Conservation (phyloP, 805 yeast genomes). For the Hanseniaspora occidentalis region DNA sequence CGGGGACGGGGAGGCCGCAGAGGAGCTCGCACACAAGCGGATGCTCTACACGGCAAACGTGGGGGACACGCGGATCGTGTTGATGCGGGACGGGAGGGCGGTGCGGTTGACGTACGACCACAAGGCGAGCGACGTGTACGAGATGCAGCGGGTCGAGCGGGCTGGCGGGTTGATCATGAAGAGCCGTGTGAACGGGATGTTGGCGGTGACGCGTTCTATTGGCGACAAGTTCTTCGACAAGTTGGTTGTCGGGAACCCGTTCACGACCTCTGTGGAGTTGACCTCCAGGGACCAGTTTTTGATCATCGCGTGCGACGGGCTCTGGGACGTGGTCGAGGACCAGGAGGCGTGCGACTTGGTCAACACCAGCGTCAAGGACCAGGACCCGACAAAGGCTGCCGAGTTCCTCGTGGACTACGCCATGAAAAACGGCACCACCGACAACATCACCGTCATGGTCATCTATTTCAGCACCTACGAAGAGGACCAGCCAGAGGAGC, state of each 20-base stretch:
- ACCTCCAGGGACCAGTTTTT: slow-evolving; percentile 55
- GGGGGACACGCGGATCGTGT: slow-evolving; percentile 81
- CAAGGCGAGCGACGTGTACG: slow-evolving; percentile 74
- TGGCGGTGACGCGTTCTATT: slow-evolving; percentile 86
- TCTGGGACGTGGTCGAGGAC: slow-evolving; percentile 91
- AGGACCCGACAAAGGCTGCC: slow-evolving; percentile 45
- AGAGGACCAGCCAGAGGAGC: too few relatives aligned
- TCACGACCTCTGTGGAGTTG: slow-evolving; percentile 77
- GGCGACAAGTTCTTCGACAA: slow-evolving; percentile 93
- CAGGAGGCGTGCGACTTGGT: slow-evolving; percentile 70
- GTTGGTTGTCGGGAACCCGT: slow-evolving; percentile 80
- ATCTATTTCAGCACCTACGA: slow-evolving; percentile 27
- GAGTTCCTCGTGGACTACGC: slow-evolving; percentile 59
- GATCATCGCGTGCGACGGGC: slow-evolving; percentile 90
- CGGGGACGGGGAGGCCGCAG: slow-evolving; percentile 11
- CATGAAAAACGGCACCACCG: slow-evolving; percentile 67
- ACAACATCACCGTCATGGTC: slow-evolving; percentile 89
- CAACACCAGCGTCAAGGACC: slow-evolving; percentile 34
- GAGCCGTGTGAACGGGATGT: slow-evolving; percentile 87
- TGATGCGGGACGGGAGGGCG: slow-evolving; percentile 64
- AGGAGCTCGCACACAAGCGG: slow-evolving; percentile 38
- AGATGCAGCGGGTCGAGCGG: slow-evolving; percentile 59
- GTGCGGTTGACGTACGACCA: slow-evolving; percentile 83
- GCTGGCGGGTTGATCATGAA: slow-evolving; percentile 83
- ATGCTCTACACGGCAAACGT: slow-evolving; percentile 89